These are phyloP conservation scores for Madurella fahalii DNA, from an alignment of 2,329 filamentous ascomycete species.

Conservation along the genomic window DNA sequence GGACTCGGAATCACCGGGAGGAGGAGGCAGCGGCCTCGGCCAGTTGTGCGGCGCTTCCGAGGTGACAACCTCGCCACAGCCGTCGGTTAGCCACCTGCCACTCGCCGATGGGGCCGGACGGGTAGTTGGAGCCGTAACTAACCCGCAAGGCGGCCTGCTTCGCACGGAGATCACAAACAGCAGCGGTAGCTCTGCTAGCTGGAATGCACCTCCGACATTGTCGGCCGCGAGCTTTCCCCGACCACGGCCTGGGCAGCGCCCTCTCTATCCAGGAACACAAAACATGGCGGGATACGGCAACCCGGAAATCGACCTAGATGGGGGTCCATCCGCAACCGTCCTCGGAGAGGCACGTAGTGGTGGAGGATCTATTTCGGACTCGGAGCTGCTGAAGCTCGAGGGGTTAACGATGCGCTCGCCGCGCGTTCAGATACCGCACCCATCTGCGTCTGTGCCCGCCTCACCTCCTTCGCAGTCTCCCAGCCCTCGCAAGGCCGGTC, in stretches of 20 bases:
- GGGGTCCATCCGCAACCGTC: neutral
- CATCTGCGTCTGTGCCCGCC: slow-evolving; percentile 19
- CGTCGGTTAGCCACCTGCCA: slow-evolving; percentile 7
- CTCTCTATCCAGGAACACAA: slow-evolving; percentile 1
- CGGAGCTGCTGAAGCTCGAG: slow-evolving; percentile 32
- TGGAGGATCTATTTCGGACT: slow-evolving; percentile 31
- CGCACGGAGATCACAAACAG: neutral
- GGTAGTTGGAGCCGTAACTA: neutral
- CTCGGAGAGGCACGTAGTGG: slow-evolving; percentile 12
- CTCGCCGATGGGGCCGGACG: neutral
- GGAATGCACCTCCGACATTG: neutral
- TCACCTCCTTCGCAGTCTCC: slow-evolving; percentile 21
- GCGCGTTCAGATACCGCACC: slow-evolving; percentile 18
- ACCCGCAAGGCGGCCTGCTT: neutral
- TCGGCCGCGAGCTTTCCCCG: neutral
- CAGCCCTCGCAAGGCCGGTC: slow-evolving; percentile 27
- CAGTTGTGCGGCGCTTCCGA: slow-evolving; percentile 14
- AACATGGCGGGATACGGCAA: slow-evolving; percentile 1
- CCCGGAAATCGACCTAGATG: slow-evolving; percentile 1
- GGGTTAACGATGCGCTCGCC: slow-evolving; percentile 32
- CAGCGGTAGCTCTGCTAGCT: neutral
- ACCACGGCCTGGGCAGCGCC: neutral
- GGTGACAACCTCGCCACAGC: slow-evolving; percentile 19
- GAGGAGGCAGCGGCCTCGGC: slow-evolving; percentile 15
- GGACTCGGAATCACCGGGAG: slow-evolving; percentile 15